A percentile compares a stretch with the other conserved stretches of the same genome.
phyloP scores from a whole-genome alignment of 2,329 filamentous ascomycete genomes.

The Talaromyces islandicus region DNA sequence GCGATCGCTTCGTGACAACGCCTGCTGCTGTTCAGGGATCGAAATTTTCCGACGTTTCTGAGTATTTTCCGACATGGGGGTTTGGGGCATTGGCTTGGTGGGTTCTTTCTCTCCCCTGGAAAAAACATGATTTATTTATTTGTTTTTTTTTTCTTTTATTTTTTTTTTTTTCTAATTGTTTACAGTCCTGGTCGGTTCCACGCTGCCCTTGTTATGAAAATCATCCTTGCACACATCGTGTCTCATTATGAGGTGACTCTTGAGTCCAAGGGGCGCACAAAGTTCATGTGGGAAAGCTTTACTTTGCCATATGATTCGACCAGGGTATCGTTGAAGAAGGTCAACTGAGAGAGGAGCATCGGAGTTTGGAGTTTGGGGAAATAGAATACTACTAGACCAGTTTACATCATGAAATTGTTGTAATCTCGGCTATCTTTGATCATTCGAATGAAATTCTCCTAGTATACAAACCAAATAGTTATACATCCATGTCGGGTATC shows the following conservation, averaged over 20 bases:
- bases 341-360: background rate
- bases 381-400: background rate
- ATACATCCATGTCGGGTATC: background rate
- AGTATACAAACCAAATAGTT: background rate
- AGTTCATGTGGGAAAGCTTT: slow-evolving; percentile 1
- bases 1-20: background rate
- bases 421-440: background rate
- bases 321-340: background rate
- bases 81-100: background rate
- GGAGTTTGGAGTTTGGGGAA: no score
- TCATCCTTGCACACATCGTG: background rate
- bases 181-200: background rate
- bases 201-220: background rate
- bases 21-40: background rate
- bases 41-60: background rate
- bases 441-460: no score
- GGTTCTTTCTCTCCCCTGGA: background rate
- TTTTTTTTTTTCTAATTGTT: no score
- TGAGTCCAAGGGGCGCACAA: background rate
- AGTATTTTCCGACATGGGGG: background rate
- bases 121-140: no score
- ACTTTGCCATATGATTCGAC: slow-evolving; percentile 1
- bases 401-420: background rate
- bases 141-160: background rate
- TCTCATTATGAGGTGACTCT: background rate